Evolutionary conservation across 352 stramenopile species (phyloP), one percentile per base, ranked within the genome.

Genomic region (Globisporangium cystogenes): DNA sequence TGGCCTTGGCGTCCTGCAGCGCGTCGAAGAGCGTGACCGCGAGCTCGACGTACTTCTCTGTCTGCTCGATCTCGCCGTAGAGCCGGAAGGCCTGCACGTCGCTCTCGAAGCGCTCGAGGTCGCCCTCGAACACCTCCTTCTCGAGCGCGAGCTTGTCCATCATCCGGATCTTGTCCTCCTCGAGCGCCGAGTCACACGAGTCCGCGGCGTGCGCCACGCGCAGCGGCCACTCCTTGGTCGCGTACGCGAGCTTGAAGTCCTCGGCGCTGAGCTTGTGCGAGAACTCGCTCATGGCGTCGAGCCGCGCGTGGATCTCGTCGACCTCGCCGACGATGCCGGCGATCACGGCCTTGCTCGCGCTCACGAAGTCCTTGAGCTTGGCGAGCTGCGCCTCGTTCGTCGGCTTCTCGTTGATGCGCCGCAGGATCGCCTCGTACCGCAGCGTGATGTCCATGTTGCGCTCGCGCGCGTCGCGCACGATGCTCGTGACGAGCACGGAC

Each of bases 101-200:
- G 51, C 86, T 76, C 51, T 97, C 82, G 55, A 97, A 97, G 2
- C 72, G 68, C 53, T 97, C 82, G 10, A 95, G n/a, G 48, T 95
- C 82, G 14, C 85, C 37, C 48, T 93, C 82, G 41, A 95, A 93
- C 1, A 74, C 67, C 35, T 95, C 87, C 59, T 98, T 98, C 60
- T 98, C 89, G 3, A 97, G 62, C 23, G 87, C 79, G 20, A 97
- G 68, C 18, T 86, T 87, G 66, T 97, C 92, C 88, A 98, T 97
- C 90, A 97, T 97, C 27, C 86, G 77, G 35, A 96, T 80, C 51
- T 97, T 97, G 59, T 97, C 88, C 62, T 95, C 82, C 48, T 97
- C 89, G 1, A 97, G 68, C 16, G 85, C 85, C 7, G 86, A 90
- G 50, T 97, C 87, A 45, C 86, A 96, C 12, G 80, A 86, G 21